A percentile compares a stretch with the other conserved stretches of the same genome.
These are phyloP conservation scores for Vigna hirtella DNA, from an alignment of 306 rosid genomes.

Conservation along the genomic window DNA sequence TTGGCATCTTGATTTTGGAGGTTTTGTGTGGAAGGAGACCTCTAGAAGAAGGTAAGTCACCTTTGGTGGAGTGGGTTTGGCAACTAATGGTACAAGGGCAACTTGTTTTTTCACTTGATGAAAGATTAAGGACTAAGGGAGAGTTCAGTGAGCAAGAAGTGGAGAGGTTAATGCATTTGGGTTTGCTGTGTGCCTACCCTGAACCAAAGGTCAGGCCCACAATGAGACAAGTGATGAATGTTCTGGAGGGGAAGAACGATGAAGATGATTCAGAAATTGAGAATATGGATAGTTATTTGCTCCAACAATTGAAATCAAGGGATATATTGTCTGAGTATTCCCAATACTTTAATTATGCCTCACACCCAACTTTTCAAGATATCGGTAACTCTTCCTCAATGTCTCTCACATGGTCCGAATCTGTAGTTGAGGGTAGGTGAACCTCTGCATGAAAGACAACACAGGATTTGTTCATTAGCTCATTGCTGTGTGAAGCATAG, in stretches of 20 bases:
- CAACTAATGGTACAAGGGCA: slow-evolving; percentile 59
- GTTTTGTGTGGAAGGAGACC: slow-evolving; percentile 93
- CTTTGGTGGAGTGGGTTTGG: slow-evolving; percentile 72
- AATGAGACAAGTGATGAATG: slow-evolving; percentile 75
- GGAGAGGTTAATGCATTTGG: slow-evolving; percentile 71
- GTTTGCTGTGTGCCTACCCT: slow-evolving; percentile 76
- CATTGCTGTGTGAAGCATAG: slow-evolving; percentile 8
- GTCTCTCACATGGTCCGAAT: slow-evolving; percentile 62
- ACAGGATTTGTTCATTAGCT: neutral
- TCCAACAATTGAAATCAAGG: slow-evolving; percentile 54
- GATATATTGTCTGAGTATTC: slow-evolving; percentile 56
- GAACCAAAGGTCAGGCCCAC: slow-evolving; percentile 74
- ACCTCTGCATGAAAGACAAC: slow-evolving; percentile 24
- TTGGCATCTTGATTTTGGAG: slow-evolving; percentile 79
- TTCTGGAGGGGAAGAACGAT: slow-evolving; percentile 69
- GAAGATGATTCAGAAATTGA: slow-evolving; percentile 56
- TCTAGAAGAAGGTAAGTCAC: slow-evolving; percentile 69
- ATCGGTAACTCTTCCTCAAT: slow-evolving; percentile 56
- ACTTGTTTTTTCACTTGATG: slow-evolving; percentile 59
- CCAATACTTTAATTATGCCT: slow-evolving; percentile 40
- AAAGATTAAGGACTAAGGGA: slow-evolving; percentile 54
- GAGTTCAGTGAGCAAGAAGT: slow-evolving; percentile 58
- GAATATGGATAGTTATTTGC: slow-evolving; percentile 61
- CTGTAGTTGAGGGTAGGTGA: slow-evolving; percentile 62
- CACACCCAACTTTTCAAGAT: slow-evolving; percentile 81